A percentile compares a stretch with the other conserved stretches of the same genome.
These are phyloP conservation scores for Trichoderma hamatum DNA, from an alignment of 2,329 filamentous ascomycete genomes.

Conservation along the genomic window DNA sequence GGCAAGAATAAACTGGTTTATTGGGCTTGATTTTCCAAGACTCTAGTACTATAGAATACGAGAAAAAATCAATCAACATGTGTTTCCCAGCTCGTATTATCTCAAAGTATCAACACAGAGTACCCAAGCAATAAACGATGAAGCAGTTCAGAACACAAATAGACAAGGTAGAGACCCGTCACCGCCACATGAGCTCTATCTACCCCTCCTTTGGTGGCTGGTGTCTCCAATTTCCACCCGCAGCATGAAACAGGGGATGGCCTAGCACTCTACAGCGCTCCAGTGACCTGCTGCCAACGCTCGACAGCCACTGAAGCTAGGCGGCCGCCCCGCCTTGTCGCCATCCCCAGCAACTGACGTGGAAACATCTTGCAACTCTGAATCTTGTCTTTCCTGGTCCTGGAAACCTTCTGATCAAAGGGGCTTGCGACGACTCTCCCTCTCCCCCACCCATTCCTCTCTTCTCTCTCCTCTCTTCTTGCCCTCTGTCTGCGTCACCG, in stretches of 20 bases:
- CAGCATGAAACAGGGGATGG: background rate
- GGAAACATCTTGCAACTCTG: constrained; percentile 10
- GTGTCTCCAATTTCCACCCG: background rate
- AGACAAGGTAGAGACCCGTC: background rate
- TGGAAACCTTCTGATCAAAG: constrained; percentile 11
- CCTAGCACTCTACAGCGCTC: background rate
- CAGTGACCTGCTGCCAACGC: background rate
- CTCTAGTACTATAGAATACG: rapidly evolving
- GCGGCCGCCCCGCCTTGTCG: constrained; percentile 9
- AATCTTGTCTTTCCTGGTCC: constrained; percentile 13
- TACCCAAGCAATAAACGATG: background rate
- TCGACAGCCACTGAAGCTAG: background rate
- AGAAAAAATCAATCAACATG: background rate
- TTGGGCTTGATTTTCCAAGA: background rate
- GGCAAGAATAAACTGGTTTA: background rate
- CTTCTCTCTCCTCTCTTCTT: background rate
- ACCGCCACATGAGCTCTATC: constrained; percentile 1
- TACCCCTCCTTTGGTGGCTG: constrained; percentile 27
- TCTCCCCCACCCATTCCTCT: background rate
- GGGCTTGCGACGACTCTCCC: constrained; percentile 20
- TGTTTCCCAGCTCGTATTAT: background rate
- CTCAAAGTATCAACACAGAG: background rate
- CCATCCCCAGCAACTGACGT: constrained; percentile 23
- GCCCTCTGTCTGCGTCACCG: background rate
- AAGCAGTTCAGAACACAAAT: background rate